Evolutionary conservation across 768 basidiomycete genomes (phyloP).

Genomic region (Cubamyces lactineus): DNA sequence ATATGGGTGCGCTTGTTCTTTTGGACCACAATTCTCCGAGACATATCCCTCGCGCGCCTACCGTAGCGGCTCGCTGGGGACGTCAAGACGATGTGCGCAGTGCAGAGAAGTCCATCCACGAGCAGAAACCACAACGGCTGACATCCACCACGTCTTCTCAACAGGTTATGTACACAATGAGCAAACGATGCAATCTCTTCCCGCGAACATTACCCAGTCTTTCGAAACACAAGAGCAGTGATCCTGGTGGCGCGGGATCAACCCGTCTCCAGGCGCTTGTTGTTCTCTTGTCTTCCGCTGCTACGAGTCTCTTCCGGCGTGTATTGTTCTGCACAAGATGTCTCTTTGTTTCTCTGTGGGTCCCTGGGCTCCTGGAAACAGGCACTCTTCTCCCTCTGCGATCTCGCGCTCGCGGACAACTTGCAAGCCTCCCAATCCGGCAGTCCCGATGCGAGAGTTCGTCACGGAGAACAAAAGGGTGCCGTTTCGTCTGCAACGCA

Average conservation of each 20-base stretch:
- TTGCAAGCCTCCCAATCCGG: slow-evolving; percentile 1
- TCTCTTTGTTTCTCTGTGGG: slow-evolving; percentile 4
- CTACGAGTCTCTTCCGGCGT: neutral
- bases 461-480: neutral
- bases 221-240: too few species aligned
- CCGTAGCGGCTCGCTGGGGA: neutral
- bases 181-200: too few species aligned
- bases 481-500: neutral
- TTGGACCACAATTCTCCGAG: neutral
- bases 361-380: slow-evolving; percentile 6
- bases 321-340: slow-evolving; percentile 10
- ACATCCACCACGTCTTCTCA: too few species aligned
- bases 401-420: neutral
- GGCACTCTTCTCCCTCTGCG: slow-evolving; percentile 1
- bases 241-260: neutral
- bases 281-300: slow-evolving; percentile 2
- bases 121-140: too few species aligned
- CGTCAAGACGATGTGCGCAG: too few species aligned
- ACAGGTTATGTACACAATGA: too few species aligned
- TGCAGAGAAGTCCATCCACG: too few species aligned
- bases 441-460: neutral
- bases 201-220: too few species aligned
- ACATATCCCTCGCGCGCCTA: neutral
- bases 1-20: neutral
- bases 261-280: neutral